phyloP scores from a whole-genome alignment of 805 yeast genomes.

The Candida orba region DNA sequence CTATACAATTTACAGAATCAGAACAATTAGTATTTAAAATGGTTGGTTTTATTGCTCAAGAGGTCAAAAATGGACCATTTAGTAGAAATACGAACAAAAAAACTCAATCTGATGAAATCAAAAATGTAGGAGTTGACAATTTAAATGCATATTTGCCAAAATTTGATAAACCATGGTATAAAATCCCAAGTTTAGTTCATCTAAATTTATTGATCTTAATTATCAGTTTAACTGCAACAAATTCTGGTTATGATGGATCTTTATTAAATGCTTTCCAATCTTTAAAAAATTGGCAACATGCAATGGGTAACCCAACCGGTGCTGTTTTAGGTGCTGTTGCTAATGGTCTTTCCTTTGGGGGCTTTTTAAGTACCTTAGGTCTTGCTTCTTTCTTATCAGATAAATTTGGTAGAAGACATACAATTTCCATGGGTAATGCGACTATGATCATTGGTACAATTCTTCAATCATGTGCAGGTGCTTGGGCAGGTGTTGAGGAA shows the following conservation, averaged over 20 bases:
- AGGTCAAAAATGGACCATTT: too few relatives aligned
- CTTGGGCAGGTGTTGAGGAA: slow-evolving; percentile 20
- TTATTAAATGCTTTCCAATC: slow-evolving; percentile 45
- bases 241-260: slow-evolving; percentile 41
- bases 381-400: slow-evolving; percentile 28
- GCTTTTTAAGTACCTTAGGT: slow-evolving; percentile 21
- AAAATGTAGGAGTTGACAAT: too few relatives aligned
- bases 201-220: slow-evolving; percentile 32
- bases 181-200: slow-evolving; percentile 29
- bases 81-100: too few relatives aligned
- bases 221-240: slow-evolving; percentile 38
- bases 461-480: slow-evolving; percentile 5
- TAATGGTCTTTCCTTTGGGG: slow-evolving; percentile 37
- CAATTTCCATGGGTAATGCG: slow-evolving; percentile 13
- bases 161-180: slow-evolving; percentile 25
- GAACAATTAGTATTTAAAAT: too few relatives aligned
- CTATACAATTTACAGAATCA: too few relatives aligned
- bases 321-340: slow-evolving; percentile 32
- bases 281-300: slow-evolving; percentile 29
- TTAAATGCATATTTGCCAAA: not conserved
- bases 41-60: too few relatives aligned
- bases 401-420: slow-evolving; percentile 33
- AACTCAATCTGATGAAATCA: too few relatives aligned
- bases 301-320: slow-evolving; percentile 34
- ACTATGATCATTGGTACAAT: slow-evolving; percentile 17